Conservation (phyloP, 140 eudicot genomes). For the Ambrosia hybrid region DNA sequence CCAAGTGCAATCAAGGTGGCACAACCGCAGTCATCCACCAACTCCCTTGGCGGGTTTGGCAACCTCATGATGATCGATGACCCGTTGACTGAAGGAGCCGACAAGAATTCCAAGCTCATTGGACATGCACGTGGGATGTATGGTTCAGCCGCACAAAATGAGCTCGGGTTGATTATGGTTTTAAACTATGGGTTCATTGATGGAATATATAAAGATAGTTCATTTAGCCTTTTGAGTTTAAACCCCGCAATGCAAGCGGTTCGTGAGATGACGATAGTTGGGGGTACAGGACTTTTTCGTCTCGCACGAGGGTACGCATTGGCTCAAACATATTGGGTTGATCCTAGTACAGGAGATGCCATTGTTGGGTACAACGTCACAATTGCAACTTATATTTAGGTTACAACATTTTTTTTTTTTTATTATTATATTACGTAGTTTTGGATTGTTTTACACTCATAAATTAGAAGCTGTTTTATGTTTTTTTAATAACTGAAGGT, state of each 20-base stretch:
- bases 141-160: constrained; percentile 52
- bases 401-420: no score
- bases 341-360: constrained; percentile 58
- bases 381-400: constrained; percentile 42
- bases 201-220: constrained; percentile 67
- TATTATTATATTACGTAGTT: no score
- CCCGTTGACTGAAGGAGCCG: constrained; percentile 65
- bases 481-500: no score
- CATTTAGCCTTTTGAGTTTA: constrained; percentile 60
- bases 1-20: constrained; percentile 58
- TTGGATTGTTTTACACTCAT: no score
- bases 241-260: constrained; percentile 40
- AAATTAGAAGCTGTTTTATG: no score
- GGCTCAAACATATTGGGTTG: constrained; percentile 49
- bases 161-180: constrained; percentile 54
- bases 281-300: constrained; percentile 79
- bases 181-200: constrained; percentile 53
- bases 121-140: constrained; percentile 79
- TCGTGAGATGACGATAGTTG: constrained; percentile 77
- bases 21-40: constrained; percentile 34
- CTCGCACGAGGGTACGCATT: constrained; percentile 64
- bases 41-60: constrained; percentile 48
- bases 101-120: constrained; percentile 45
- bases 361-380: constrained; percentile 70
- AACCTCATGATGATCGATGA: constrained; percentile 59